phyloP scores from a whole-genome alignment of 805 yeast species.

The Lipomyces yamanashiensis region DNA sequence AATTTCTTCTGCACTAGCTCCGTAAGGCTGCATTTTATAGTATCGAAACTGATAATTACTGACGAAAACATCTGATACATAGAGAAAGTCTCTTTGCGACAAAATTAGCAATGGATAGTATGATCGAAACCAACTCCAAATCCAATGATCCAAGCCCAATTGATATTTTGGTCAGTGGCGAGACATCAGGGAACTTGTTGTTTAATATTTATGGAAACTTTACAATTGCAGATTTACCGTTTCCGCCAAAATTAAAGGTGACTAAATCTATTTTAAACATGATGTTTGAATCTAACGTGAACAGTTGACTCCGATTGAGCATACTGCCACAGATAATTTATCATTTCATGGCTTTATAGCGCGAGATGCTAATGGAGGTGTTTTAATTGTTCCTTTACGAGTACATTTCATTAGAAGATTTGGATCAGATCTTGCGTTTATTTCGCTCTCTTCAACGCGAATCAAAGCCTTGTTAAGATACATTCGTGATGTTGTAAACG shows the following conservation, averaged over 20 bases:
- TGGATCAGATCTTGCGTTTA: slow-evolving; percentile 29
- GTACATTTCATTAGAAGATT: slow-evolving; percentile 36
- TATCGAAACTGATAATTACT: neutral
- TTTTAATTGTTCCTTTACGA: slow-evolving; percentile 23
- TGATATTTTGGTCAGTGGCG: slow-evolving; percentile 23
- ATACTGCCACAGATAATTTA: slow-evolving; percentile 24
- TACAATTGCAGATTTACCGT: slow-evolving; percentile 22
- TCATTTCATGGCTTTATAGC: slow-evolving; percentile 29
- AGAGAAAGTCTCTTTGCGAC: slow-evolving; percentile 30
- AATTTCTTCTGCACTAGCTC: slow-evolving; percentile 21
- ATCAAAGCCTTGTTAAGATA: slow-evolving; percentile 27
- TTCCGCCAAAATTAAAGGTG: slow-evolving; percentile 24
- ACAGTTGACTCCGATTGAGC: slow-evolving; percentile 12
- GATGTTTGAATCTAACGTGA: neutral
- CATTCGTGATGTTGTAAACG: slow-evolving; percentile 18
- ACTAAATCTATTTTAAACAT: neutral
- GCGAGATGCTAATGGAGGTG: neutral
- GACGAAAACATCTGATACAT: neutral
- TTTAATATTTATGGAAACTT: slow-evolving; percentile 32
- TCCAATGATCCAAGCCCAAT: slow-evolving; percentile 18
- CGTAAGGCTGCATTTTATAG: slow-evolving; percentile 6
- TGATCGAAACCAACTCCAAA: slow-evolving; percentile 20
- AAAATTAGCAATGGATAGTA: slow-evolving; percentile 21
- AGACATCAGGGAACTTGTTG: neutral
- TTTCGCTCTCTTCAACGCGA: slow-evolving; percentile 31